Conservation (phyloP, 1,139 yeast species). For the Geotrichum klebahnii region DNA sequence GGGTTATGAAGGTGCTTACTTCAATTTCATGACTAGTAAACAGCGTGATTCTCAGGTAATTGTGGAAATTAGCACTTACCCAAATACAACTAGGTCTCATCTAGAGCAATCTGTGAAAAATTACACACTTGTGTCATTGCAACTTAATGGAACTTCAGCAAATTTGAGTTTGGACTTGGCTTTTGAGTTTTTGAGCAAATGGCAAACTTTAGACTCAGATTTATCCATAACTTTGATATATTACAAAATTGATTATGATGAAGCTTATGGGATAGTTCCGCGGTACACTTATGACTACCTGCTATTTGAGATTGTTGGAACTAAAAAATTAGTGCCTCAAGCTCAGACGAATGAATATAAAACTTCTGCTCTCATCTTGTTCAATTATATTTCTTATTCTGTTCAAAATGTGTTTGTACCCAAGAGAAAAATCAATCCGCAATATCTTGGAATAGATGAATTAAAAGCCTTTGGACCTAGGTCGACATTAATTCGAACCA, state of each 20-base stretch:
- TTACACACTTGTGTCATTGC: not conserved
- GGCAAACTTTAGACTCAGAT: not conserved
- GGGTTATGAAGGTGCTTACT: slow-evolving; percentile 1
- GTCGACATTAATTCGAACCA: slow-evolving; percentile 1
- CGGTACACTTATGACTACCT: slow-evolving; percentile 3
- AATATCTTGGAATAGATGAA: slow-evolving; percentile 3
- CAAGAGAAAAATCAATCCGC: not conserved
- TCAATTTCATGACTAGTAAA: slow-evolving; percentile 4
- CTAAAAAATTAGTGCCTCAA: not conserved
- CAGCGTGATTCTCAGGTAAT: slow-evolving; percentile 6
- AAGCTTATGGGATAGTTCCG: not conserved
- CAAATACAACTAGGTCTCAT: not conserved
- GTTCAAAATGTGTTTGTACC: slow-evolving; percentile 7
- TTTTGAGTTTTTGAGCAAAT: not conserved
- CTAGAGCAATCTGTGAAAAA: not conserved
- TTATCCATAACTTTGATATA: not conserved
- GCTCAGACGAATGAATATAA: not conserved
- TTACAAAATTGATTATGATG: not conserved
- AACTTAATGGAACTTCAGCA: slow-evolving; percentile 1
- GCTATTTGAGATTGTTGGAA: not conserved
- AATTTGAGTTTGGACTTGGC: not conserved
- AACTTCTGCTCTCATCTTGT: not conserved
- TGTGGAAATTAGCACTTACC: not conserved
- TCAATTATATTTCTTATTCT: slow-evolving; percentile 1
- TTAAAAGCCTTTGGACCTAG: slow-evolving; percentile 1